phyloP scores from a whole-genome alignment of 805 yeast species.

The Hanseniaspora nectarophila region DNA sequence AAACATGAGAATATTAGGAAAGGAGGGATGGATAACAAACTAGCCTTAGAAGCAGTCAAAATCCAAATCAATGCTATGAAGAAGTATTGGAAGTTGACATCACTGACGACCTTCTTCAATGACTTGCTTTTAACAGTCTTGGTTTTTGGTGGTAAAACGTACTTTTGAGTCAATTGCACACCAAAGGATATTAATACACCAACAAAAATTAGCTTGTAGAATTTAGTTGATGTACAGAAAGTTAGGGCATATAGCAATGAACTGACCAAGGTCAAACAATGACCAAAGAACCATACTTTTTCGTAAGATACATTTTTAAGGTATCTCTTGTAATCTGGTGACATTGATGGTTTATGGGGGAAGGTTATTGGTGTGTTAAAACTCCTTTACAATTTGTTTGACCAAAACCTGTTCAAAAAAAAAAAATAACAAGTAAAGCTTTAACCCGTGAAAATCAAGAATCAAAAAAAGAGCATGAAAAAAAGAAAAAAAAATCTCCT shows the following conservation, averaged over 20 bases:
- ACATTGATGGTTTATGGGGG: too few species aligned
- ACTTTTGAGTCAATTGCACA: constrained; percentile 56
- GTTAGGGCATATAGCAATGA: constrained; percentile 31
- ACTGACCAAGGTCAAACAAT: constrained; percentile 36
- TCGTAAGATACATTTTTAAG: constrained; percentile 27
- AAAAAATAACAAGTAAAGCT: too few species aligned
- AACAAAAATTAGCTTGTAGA: constrained; percentile 50
- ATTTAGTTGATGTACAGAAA: constrained; percentile 28
- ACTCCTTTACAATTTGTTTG: too few species aligned
- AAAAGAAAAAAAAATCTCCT: too few species aligned
- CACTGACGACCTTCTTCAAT: constrained; percentile 31
- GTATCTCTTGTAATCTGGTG: background rate
- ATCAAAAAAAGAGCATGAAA: too few species aligned
- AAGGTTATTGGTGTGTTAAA: too few species aligned
- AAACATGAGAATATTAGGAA: constrained; percentile 67
- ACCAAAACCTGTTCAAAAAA: too few species aligned
- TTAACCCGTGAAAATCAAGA: too few species aligned
- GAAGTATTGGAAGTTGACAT: constrained; percentile 68
- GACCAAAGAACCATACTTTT: constrained; percentile 68
- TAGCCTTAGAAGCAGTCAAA: constrained; percentile 39
- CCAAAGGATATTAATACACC: constrained; percentile 66
- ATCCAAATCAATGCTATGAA: constrained; percentile 44
- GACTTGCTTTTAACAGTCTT: constrained; percentile 18
- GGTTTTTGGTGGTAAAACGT: constrained; percentile 23
- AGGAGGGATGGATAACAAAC: constrained; percentile 55